These are phyloP conservation scores for Picea engelmannii DNA, from an alignment of 83 land plant species.

Conservation along the genomic window DNA sequence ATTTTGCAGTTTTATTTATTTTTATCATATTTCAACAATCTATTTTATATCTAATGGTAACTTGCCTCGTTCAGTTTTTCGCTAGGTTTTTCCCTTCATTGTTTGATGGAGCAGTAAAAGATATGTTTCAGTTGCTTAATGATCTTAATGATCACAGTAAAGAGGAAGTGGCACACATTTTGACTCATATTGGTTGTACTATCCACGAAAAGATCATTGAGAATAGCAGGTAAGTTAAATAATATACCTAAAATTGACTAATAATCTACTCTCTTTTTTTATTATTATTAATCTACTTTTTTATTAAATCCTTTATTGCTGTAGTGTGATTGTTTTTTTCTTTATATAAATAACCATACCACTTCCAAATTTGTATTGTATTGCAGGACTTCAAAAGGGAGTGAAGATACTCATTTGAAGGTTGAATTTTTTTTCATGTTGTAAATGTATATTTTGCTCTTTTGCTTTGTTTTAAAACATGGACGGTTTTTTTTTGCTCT, in stretches of 20 bases:
- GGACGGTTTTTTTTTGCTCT: not conserved
- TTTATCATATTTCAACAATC: not conserved
- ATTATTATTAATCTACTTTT: no score
- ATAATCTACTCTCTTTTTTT: no score
- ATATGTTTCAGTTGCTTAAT: conserved; percentile 16
- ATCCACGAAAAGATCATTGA: conserved; percentile 13
- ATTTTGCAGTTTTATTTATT: not conserved
- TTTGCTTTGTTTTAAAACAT: not conserved
- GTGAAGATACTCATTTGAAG: no score
- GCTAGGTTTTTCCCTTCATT: conserved; percentile 19
- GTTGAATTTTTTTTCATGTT: not conserved
- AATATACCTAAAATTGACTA: not conserved
- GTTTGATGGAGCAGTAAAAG: conserved; percentile 21
- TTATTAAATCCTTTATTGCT: no score
- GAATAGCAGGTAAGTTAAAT: conserved; percentile 13
- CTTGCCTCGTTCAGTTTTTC: conserved; percentile 6
- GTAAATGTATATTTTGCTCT: not conserved
- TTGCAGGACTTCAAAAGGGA: no score
- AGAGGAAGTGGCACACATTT: conserved; percentile 17
- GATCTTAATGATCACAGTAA: conserved; percentile 19
- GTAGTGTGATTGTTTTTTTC: no score
- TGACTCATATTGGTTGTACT: conserved; percentile 15
- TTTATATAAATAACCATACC: no score
- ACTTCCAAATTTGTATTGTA: no score
- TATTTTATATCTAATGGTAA: not conserved